Conservation (phyloP, 257 asterid genomes). For the Penstemon newberryi region DNA sequence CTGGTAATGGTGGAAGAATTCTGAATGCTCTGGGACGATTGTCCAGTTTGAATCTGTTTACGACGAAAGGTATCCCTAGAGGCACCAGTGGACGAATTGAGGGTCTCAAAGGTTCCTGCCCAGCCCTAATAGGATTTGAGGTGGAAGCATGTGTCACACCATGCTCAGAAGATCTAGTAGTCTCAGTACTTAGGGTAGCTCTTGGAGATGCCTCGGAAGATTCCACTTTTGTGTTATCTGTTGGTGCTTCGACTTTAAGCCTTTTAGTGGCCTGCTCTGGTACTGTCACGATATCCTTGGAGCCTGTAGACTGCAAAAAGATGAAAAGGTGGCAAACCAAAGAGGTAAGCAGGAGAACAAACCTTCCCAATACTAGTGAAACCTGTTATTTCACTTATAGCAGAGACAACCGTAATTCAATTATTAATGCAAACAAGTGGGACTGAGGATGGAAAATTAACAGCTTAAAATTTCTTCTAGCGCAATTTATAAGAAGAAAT, state of each 20-base stretch:
- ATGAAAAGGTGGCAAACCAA: constrained; percentile 9
- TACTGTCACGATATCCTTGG: constrained; percentile 48
- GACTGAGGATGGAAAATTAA: neutral
- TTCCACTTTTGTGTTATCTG: constrained; percentile 48
- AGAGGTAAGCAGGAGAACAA: constrained; percentile 14
- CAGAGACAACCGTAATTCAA: constrained; percentile 17
- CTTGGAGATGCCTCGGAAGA: constrained; percentile 46
- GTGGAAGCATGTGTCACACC: constrained; percentile 36
- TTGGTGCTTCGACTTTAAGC: constrained; percentile 45
- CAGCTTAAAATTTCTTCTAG: constrained; percentile 8
- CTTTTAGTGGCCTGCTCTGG: constrained; percentile 46
- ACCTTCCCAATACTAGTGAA: constrained; percentile 15
- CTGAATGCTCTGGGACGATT: constrained; percentile 90
- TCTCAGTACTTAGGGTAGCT: constrained; percentile 32
- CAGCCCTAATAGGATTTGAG: constrained; percentile 33
- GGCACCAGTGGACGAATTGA: constrained; percentile 60
- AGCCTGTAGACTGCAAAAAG: constrained; percentile 62
- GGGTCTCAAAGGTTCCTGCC: constrained; percentile 48
- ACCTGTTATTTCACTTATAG: constrained; percentile 3
- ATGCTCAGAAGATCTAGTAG: constrained; percentile 40
- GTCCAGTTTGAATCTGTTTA: constrained; percentile 85
- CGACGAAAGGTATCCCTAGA: constrained; percentile 51
- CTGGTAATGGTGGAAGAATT: constrained; percentile 74
- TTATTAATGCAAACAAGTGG: neutral
- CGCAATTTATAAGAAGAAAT: constrained; percentile 23